Evolutionary conservation across 768 basidiomycete genomes (phyloP).

Genomic region (Xerocomus potaroensis): DNA sequence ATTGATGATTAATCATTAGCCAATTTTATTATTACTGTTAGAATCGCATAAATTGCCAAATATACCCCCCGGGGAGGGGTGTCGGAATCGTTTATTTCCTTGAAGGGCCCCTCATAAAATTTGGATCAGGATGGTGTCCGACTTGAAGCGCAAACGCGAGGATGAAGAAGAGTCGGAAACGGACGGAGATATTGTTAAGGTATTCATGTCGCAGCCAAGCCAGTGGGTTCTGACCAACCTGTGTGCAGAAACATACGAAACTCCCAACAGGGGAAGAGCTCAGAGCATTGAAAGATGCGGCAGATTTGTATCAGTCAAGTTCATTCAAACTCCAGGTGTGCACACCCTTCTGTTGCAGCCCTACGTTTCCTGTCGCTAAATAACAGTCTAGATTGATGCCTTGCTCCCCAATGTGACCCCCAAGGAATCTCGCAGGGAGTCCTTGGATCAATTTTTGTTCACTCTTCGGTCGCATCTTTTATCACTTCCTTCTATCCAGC

Average conservation of each 20-base stretch:
- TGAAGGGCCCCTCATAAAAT: too few relatives aligned
- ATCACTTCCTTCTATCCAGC: slow-evolving; percentile 50
- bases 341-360: not conserved
- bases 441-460: slow-evolving; percentile 66
- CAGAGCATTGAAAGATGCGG: slow-evolving; percentile 65
- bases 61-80: slow-evolving; percentile 14
- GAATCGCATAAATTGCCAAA: not conserved
- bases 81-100: not conserved
- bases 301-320: slow-evolving; percentile 69
- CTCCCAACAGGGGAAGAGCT: slow-evolving; percentile 71
- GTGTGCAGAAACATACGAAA: slow-evolving; percentile 29
- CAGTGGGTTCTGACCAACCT: not conserved
- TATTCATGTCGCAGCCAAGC: slow-evolving; percentile 1
- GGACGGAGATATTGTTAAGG: slow-evolving; percentile 13
- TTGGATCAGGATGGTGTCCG: slow-evolving; percentile 16
- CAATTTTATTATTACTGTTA: not conserved
- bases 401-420: slow-evolving; percentile 74
- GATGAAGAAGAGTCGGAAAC: not conserved
- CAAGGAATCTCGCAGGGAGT: slow-evolving; percentile 46
- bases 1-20: slow-evolving; percentile 40
- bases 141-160: slow-evolving; percentile 28
- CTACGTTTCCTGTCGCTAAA: slow-evolving; percentile 7
- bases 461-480: slow-evolving; percentile 63
- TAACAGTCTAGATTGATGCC: slow-evolving; percentile 60
- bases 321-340: slow-evolving; percentile 82